Evolutionary conservation across 106 monocot species (phyloP).

Genomic region (Allium sativum): DNA sequence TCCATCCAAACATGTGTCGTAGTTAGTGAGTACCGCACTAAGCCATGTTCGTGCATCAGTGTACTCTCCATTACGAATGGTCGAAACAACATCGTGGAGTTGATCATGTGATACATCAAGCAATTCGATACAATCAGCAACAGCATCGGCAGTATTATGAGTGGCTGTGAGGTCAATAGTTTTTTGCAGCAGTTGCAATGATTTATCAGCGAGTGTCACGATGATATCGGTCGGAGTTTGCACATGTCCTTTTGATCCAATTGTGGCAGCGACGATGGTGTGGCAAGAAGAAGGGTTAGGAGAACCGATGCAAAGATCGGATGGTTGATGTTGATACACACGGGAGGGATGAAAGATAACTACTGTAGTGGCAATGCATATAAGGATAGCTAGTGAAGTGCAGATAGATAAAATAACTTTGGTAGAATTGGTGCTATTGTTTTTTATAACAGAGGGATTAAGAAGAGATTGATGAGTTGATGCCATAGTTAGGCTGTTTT

Average conservation of each 20-base stretch:
- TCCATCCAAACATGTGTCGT: slow-evolving; percentile 1
- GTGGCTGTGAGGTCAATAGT: too few species aligned
- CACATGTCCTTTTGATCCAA: not conserved
- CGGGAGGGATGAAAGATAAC: too few species aligned
- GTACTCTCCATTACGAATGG: not conserved
- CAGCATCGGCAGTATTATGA: not conserved
- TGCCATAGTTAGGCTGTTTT: too few species aligned
- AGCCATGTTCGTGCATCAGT: slow-evolving; percentile 4
- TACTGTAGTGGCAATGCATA: too few species aligned
- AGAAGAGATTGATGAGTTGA: too few species aligned
- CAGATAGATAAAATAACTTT: too few species aligned
- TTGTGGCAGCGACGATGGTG: not conserved
- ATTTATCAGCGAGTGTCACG: not conserved
- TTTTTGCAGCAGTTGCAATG: not conserved
- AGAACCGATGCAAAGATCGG: slow-evolving; percentile 1
- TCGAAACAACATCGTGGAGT: not conserved
- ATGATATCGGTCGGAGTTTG: not conserved
- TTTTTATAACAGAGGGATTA: too few species aligned
- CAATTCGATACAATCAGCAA: not conserved
- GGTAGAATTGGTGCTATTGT: too few species aligned
- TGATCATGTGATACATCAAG: slow-evolving; percentile 1
- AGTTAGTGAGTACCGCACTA: slow-evolving; percentile 1
- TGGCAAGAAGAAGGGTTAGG: not conserved
- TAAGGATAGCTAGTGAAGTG: too few species aligned
- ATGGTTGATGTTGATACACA: not conserved